Base-by-base conservation (phyloP, 176 grass and related monocot species). In the Oryza australiensis region DNA sequence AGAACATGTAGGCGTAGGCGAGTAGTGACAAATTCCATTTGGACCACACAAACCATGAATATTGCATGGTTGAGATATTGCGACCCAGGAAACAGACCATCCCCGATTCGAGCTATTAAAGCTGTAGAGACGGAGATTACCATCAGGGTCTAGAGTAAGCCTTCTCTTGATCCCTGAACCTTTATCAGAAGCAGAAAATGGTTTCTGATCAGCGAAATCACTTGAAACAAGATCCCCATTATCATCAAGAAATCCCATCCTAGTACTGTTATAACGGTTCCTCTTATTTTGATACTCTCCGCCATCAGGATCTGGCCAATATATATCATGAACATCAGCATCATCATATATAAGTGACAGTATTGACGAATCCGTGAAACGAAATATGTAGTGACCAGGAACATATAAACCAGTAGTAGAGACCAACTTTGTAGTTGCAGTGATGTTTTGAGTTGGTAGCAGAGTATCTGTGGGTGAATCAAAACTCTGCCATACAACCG, bases 401-500 rank as follows among this genome's bases (percentile, higher is more conserved):
- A 22, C 68, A 14, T 30, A 45, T 3, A 53, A 82, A 5, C 66
- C 26, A 35, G 46, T 86, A 0, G 48, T 59, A 22, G 79, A 66
- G 11, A 85, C 68, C 45, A 92, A n/a, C 84, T 86, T 60, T 68
- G 73, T 86, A 18, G 60, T 24, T 20, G 82, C 71, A 5, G 86
- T 89, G 45, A 92, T 89, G 18, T 28, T 9, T 37, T 92, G 90
- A 32, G 63, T 26, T 13, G 86, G 86, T 14, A 92, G 76, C n/a
- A 92, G 13, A 18, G 86, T 89, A 38, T 89, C 74, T 5, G 90
- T 92, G 3, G 86, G 90, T 42, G 72, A 89, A 86, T 78, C 79
- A 12, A 92, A 92, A 62, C 86, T 92, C 40, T 89, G 86, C 86
- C 90, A 92, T 18, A 92, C 33, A 49, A 62, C 68, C 12, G 7